Evolutionary conservation across 257 asterid species (phyloP), one percentile per base, ranked within the genome.

Genomic region (Solanum etuberosum): DNA sequence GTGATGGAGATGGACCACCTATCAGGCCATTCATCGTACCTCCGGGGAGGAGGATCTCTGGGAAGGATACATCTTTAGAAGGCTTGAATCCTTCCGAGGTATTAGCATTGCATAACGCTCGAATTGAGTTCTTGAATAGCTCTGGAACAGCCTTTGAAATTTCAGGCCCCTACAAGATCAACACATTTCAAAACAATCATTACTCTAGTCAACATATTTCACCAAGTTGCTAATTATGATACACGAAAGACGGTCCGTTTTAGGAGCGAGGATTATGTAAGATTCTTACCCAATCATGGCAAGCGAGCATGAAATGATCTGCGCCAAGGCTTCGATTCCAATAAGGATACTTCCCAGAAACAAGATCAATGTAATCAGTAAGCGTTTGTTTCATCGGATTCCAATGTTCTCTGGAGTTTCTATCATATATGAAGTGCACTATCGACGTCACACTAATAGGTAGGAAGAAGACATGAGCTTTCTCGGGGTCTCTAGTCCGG

Each of bases 301-400:
- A 96, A 86, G 99, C 93, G 37, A 96, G 98, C 94, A 96, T 92
- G 93, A 96, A 90, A 84, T 96, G 98, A 89, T 96, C 99, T 0
- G 94, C 90, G 11, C 99, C 99, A 0, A 89, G 92, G 92, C 95
- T 95, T 63, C 98, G 94, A 63, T 95, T 96, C 99, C 99, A 96
- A 21, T 89, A 94, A 29, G 95, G 91, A 72, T 91, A 89, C 70
- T 86, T 92, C 13, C 35, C 73, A 11, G 92, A 77, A 1, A 97
- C 88, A 83, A 95, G 95, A 54, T 93, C 74, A 15, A 97, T 91
- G 40, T 95, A 97, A 86, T 95, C 99, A 37, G 82, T 88, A 2
- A 95, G 91, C 0, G 94, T 95, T 65, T 89, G 93, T 88, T 93
- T 97, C 98, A 95, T 84, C 0, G 99, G 99, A 42, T 29, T 85